A percentile compares a stretch with the other conserved stretches of the same genome.
Evolutionary conservation across 1,284 basidiomycete genomes (phyloP).

Genomic region (Macrocybe sp.): DNA sequence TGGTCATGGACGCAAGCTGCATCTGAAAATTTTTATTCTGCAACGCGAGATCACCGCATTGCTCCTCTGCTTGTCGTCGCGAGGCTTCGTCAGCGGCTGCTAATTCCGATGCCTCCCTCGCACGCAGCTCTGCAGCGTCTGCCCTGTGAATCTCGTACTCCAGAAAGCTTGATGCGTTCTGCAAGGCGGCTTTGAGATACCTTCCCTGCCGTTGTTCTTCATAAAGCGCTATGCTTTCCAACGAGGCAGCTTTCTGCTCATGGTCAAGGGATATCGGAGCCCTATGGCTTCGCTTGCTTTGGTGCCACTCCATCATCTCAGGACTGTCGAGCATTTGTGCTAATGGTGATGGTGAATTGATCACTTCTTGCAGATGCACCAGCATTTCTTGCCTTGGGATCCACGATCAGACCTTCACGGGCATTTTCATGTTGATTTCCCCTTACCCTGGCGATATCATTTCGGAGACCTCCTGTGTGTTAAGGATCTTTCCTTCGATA

Average conservation of each 20-base stretch:
- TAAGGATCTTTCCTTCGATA: background rate
- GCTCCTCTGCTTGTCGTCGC: conserved; percentile 40
- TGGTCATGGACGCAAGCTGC: conserved; percentile 44
- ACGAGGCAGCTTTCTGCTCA: conserved; percentile 23
- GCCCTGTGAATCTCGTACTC: conserved; percentile 53
- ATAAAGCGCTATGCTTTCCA: conserved; percentile 34
- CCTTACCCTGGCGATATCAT: conserved; percentile 7
- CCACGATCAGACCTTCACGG: no score
- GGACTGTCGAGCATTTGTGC: conserved; percentile 26
- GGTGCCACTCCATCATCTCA: conserved; percentile 14
- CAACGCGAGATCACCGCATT: conserved; percentile 40
- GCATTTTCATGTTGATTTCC: background rate
- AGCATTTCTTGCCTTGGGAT: conserved; percentile 18
- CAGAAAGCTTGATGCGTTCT: conserved; percentile 47
- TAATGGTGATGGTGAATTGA: conserved; percentile 27
- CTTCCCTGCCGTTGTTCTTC: conserved; percentile 59
- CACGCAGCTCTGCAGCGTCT: conserved; percentile 45
- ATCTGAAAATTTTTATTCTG: conserved; percentile 38
- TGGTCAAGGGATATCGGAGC: conserved; percentile 21
- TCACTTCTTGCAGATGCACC: conserved; percentile 24
- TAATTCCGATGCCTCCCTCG: conserved; percentile 36
- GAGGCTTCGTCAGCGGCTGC: conserved; percentile 40
- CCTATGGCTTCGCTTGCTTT: conserved; percentile 13
- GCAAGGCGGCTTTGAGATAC: conserved; percentile 51
- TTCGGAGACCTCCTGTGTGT: conserved; percentile 3